A percentile compares a stretch with the other conserved stretches of the same genome.
Conservation (phyloP, 768 basidiomycete species). For the Trametes meyenii region DNA sequence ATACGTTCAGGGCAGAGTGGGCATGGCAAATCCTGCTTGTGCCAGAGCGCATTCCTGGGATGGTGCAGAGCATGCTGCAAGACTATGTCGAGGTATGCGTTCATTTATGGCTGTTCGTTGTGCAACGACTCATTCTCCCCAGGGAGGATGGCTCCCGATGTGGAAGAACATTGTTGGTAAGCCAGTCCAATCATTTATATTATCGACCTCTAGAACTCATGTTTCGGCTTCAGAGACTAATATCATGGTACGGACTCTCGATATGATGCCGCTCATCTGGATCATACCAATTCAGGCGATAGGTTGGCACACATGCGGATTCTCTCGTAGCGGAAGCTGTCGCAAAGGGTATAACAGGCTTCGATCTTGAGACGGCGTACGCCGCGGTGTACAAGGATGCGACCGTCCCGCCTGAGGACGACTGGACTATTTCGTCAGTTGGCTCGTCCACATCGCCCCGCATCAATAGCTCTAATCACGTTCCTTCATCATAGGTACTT, state of each 20-base stretch:
- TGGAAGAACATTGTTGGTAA: constrained; percentile 83
- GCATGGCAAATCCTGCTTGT: constrained; percentile 77
- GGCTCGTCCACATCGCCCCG: not conserved
- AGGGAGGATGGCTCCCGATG: constrained; percentile 87
- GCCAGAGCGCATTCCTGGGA: constrained; percentile 74
- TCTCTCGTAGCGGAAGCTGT: constrained; percentile 76
- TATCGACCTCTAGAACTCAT: not conserved
- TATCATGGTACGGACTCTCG: constrained; percentile 60
- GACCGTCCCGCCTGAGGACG: constrained; percentile 59
- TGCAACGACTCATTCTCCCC: not conserved
- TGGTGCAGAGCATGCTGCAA: constrained; percentile 80
- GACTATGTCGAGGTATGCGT: constrained; percentile 64
- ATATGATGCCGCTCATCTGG: not conserved
- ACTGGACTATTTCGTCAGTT: constrained; percentile 53
- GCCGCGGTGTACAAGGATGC: constrained; percentile 77
- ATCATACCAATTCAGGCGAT: not conserved
- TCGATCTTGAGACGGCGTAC: constrained; percentile 68
- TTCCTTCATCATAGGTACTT: constrained; percentile 49
- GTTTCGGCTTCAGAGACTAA: constrained; percentile 60
- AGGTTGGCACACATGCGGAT: constrained; percentile 81
- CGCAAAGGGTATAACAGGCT: constrained; percentile 63
- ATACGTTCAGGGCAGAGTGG: constrained; percentile 80
- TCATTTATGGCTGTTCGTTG: not conserved
- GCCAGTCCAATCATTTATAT: constrained; percentile 6
- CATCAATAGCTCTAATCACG: not conserved